phyloP scores from a whole-genome alignment of 2,329 filamentous ascomycete genomes.

The Zarea fungicola region DNA sequence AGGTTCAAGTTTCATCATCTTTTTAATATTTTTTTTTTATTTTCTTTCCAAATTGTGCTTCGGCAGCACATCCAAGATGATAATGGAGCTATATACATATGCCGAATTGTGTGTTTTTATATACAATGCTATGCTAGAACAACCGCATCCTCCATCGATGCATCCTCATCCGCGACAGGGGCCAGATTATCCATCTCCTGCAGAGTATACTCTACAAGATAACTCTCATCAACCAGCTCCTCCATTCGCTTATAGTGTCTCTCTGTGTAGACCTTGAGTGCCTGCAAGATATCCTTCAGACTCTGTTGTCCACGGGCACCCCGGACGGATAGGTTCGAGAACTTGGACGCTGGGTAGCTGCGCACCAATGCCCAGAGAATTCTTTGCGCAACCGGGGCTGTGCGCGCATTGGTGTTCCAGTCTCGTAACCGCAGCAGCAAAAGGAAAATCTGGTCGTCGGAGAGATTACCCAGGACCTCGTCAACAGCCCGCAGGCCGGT shows the following conservation, averaged over 20 bases:
- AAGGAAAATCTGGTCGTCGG: constrained; percentile 78
- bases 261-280: constrained; percentile 86
- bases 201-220: constrained; percentile 87
- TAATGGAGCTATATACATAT: constrained; percentile 4
- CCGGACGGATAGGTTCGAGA: constrained; percentile 64
- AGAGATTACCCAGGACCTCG: constrained; percentile 71
- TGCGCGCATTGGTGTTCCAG: constrained; percentile 96
- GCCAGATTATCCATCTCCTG: constrained; percentile 81
- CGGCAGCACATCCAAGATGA: no score
- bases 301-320: constrained; percentile 56
- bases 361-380: constrained; percentile 75
- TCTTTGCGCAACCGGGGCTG: constrained; percentile 76
- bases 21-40: not conserved
- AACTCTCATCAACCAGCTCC: constrained; percentile 90
- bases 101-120: not conserved
- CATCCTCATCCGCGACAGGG: constrained; percentile 34
- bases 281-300: constrained; percentile 79
- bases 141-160: constrained; percentile 34
- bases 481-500: constrained; percentile 69
- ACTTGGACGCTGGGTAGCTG: constrained; percentile 71
- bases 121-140: constrained; percentile 31
- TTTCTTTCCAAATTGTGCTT: not conserved
- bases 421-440: constrained; percentile 80
- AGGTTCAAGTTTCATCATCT: no score
- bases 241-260: constrained; percentile 86